Conservation (phyloP, 1,284 basidiomycete genomes). For the Vanrija pseudolonga region DNA sequence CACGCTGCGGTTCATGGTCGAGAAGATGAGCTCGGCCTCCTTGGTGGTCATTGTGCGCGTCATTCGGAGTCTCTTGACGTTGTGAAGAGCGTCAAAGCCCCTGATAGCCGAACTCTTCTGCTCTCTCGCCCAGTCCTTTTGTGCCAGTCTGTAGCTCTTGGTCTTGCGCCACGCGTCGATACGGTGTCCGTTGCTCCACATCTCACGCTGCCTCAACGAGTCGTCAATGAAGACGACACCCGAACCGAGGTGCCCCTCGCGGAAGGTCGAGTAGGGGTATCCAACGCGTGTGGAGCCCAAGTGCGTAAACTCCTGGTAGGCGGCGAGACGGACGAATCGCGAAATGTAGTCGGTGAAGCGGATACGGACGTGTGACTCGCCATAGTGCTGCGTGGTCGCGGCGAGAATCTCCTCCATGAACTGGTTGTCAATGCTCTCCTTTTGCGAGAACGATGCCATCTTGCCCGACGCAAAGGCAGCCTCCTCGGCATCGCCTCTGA, state of each 20-base stretch:
- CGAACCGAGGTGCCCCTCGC: constrained; percentile 57
- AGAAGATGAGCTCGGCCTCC: constrained; percentile 73
- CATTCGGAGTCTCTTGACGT: constrained; percentile 64
- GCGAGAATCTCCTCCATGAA: constrained; percentile 88
- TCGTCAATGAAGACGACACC: constrained; percentile 70
- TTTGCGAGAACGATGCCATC: constrained; percentile 49
- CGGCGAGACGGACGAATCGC: constrained; percentile 70
- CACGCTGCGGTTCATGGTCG: constrained; percentile 64
- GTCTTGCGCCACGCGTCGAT: constrained; percentile 77
- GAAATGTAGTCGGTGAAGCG: constrained; percentile 71
- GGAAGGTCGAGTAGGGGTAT: constrained; percentile 50
- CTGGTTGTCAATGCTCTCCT: constrained; percentile 68
- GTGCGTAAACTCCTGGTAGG: constrained; percentile 72
- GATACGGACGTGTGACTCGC: constrained; percentile 71
- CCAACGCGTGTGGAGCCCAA: constrained; percentile 64
- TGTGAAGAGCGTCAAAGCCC: constrained; percentile 68
- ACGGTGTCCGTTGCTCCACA: constrained; percentile 63
- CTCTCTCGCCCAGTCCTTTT: constrained; percentile 58
- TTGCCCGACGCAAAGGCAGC: constrained; percentile 10
- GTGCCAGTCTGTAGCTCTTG: constrained; percentile 61
- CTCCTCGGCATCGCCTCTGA: constrained; percentile 15
- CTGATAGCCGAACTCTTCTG: constrained; percentile 55
- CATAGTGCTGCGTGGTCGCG: constrained; percentile 69
- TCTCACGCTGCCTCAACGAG: constrained; percentile 57
- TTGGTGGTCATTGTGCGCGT: constrained; percentile 59